A percentile compares a stretch with the other conserved stretches of the same genome.
phyloP scores from a whole-genome alignment of 1,284 basidiomycete genomes.

The Neolentinus lepideus region DNA sequence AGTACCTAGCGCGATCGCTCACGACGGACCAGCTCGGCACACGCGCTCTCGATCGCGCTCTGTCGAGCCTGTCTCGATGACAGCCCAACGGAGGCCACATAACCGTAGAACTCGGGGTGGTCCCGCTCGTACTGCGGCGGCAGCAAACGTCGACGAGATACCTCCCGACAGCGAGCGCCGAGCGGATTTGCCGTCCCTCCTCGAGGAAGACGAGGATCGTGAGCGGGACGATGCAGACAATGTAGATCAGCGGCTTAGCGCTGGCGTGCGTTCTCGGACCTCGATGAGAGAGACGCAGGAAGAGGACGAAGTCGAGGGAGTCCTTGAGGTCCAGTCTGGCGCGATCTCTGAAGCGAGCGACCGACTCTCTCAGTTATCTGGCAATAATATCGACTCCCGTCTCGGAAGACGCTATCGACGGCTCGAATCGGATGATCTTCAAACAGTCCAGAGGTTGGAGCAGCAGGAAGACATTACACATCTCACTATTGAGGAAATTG shows the following conservation, averaged over 20 bases:
- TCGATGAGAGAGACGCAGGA: background rate
- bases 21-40: background rate
- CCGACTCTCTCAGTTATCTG: background rate
- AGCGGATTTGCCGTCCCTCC: no score
- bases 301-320: background rate
- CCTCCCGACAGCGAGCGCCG: no score
- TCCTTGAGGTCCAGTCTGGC: background rate
- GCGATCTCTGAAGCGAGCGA: background rate
- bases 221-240: background rate
- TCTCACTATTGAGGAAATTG: background rate
- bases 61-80: background rate
- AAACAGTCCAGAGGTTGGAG: background rate
- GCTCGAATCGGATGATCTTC: background rate
- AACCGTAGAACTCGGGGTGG: no score
- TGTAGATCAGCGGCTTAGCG: background rate
- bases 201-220: background rate
- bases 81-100: no score
- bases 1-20: background rate
- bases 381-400: background rate
- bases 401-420: background rate
- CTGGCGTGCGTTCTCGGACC: background rate
- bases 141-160: no score
- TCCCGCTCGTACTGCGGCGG: no score
- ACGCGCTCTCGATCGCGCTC: background rate
- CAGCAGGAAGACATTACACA: background rate